Evolutionary conservation across 2,329 filamentous ascomycete species (phyloP).

Genomic region (Fusarium domesticum): DNA sequence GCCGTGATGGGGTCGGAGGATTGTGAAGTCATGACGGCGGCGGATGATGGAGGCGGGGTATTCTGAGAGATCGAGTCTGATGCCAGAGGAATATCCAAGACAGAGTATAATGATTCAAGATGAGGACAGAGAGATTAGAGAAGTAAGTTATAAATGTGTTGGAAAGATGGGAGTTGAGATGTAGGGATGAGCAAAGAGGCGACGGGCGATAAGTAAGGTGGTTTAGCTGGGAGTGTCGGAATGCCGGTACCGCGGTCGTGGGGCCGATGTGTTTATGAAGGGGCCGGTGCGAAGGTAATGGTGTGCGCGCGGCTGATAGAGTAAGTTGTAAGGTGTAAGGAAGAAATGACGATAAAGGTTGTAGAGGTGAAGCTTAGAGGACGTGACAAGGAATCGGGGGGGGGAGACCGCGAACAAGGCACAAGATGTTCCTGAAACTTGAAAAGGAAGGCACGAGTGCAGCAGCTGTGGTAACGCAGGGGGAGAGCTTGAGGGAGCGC

Average conservation of each 20-base stretch:
- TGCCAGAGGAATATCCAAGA: neutral
- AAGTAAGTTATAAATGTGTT: neutral
- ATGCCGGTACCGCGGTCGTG: neutral
- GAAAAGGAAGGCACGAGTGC: neutral
- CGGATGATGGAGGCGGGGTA: conserved; percentile 2
- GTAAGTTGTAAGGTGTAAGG: conserved; percentile 6
- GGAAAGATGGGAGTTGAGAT: neutral
- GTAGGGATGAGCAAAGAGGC: neutral
- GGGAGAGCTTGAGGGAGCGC: conserved; percentile 14
- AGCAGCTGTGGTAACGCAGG: no score
- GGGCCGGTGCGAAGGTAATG: neutral
- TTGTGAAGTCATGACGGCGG: conserved; percentile 28
- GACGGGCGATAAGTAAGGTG: neutral
- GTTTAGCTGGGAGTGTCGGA: neutral
- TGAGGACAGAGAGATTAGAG: neutral
- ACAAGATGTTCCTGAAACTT: neutral
- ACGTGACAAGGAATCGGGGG: neutral
- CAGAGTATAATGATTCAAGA: neutral
- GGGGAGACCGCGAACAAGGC: neutral
- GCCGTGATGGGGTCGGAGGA: conserved; percentile 47
- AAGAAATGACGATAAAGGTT: neutral
- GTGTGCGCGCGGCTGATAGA: conserved; percentile 4
- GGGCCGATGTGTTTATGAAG: neutral
- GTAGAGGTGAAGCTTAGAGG: neutral
- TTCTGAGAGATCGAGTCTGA: neutral